Conservation (phyloP, 1,284 basidiomycete species). For the Microbotryum scabiosae region DNA sequence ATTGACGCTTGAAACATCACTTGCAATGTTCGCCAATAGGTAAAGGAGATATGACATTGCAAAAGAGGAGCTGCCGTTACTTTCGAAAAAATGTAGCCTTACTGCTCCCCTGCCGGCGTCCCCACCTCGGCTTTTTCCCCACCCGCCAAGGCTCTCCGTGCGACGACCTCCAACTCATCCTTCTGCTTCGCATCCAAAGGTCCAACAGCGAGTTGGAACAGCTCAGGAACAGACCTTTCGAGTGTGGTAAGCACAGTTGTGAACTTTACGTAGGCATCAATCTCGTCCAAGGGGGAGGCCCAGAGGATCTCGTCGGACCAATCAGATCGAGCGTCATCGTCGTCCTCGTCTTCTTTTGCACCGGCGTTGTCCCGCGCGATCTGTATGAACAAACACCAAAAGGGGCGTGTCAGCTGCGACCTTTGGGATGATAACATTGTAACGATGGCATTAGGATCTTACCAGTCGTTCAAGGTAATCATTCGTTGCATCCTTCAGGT, state of each 20-base stretch:
- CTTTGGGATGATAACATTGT: too few species aligned
- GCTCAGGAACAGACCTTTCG: neutral
- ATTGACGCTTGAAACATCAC: too few species aligned
- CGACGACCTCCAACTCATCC: neutral
- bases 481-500: constrained; percentile 18
- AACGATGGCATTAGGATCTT: too few species aligned
- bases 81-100: too few species aligned
- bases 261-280: constrained; percentile 35
- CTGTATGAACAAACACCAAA: neutral
- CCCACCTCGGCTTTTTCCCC: neutral
- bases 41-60: too few species aligned
- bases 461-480: constrained; percentile 31
- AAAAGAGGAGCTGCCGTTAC: too few species aligned
- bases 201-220: neutral
- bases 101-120: neutral
- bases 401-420: constrained; percentile 6
- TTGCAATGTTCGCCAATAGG: too few species aligned
- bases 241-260: constrained; percentile 21
- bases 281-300: constrained; percentile 35
- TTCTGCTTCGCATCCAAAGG: neutral
- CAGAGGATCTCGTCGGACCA: constrained; percentile 37
- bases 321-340: constrained; percentile 23
- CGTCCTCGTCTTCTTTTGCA: constrained; percentile 13
- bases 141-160: neutral
- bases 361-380: too few species aligned